Base-by-base conservation (phyloP, 2,329 filamentous ascomycete genomes). In the Ceratocystis destructans region DNA sequence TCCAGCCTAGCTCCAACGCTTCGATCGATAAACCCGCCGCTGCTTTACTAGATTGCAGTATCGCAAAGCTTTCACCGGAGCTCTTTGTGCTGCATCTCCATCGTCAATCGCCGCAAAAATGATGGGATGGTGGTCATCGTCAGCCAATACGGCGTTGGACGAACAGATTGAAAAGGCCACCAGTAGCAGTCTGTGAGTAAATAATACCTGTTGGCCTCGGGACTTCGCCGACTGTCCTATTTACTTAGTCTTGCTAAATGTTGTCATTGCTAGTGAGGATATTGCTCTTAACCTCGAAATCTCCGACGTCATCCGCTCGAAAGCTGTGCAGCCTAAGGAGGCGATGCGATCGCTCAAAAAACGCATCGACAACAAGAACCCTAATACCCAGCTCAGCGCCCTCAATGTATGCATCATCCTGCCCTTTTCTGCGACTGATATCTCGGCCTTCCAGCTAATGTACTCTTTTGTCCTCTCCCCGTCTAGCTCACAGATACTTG, bases 271-370 rank as follows among this genome's bases (percentile, higher is more conserved):
- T 72, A 95, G 90, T 71, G 92, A 99, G 78, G 93, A 99, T 74
- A 97, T 99, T 75, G 88, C 94, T 50, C 84, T 96, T 71, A 97
- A 97, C 75, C 86, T 99, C 73, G 94, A 99, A 77, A 97, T 99
- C 72, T 96, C 93, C 75, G 94, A 99, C 79, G 81, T 96, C 71
- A 96, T 99, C 76, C 86, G 94, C 72, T 97, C 92, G 73, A 97
- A 97, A 80, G 96, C 91, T 20, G 93, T 99, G 63, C 91, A 92
- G 75, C 93, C 94, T 65, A 96, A 93, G 77, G 94, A 99, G 77
- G 94, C 94, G 69, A 99, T 99, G 94, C 89, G 91, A 75, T 93
- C 90, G 55, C 80, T 99, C 73, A 97, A 96, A 79, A 86, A 86
- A 74, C 87, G 94, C 75, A 91, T 99, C 79, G 91, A 90, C 77